Conservation (phyloP, 2,329 filamentous ascomycete species). For the Bertia moriformis region DNA sequence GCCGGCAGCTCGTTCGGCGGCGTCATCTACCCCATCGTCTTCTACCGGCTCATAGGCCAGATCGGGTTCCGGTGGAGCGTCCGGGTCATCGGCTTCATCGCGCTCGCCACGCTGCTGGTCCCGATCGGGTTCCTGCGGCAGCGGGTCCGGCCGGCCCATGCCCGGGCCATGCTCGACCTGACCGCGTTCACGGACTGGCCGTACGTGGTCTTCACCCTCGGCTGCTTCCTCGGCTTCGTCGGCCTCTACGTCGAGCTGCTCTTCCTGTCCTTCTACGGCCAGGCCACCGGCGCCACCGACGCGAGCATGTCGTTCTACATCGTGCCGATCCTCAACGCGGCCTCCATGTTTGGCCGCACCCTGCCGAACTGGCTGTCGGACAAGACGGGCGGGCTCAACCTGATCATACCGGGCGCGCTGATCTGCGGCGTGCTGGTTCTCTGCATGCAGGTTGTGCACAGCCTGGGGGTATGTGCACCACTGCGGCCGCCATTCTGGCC, state of each 20-base stretch:
- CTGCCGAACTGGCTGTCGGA: conserved; percentile 19
- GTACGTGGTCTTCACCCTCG: conserved; percentile 14
- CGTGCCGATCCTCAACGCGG: conserved; percentile 21
- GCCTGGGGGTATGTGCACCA: no score
- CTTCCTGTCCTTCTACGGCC: conserved; percentile 17
- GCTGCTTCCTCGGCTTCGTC: conserved; percentile 14
- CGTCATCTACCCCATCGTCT: conserved; percentile 16
- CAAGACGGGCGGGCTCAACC: conserved; percentile 19
- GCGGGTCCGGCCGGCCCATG: conserved; percentile 14
- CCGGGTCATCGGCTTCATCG: conserved; percentile 3
- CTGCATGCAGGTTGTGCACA: conserved; percentile 17
- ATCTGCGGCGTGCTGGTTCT: conserved; percentile 17
- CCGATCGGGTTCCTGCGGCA: conserved; percentile 7
- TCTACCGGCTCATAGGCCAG: conserved; percentile 12
- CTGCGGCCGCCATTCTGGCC: no score
- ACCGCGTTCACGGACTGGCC: conserved; percentile 16
- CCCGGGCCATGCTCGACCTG: conserved; percentile 15
- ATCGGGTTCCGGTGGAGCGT: conserved; percentile 7
- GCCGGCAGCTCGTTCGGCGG: conserved; percentile 16
- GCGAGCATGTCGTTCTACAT: conserved; percentile 18
- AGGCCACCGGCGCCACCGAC: conserved; percentile 11
- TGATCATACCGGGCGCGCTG: conserved; percentile 15
- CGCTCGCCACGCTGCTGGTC: conserved; percentile 5
- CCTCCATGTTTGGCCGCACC: conserved; percentile 19
- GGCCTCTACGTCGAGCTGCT: conserved; percentile 17